A percentile compares a stretch with the other conserved stretches of the same genome.
Conservation (phyloP, 1,284 basidiomycete genomes). For the Ganoderma boninense region DNA sequence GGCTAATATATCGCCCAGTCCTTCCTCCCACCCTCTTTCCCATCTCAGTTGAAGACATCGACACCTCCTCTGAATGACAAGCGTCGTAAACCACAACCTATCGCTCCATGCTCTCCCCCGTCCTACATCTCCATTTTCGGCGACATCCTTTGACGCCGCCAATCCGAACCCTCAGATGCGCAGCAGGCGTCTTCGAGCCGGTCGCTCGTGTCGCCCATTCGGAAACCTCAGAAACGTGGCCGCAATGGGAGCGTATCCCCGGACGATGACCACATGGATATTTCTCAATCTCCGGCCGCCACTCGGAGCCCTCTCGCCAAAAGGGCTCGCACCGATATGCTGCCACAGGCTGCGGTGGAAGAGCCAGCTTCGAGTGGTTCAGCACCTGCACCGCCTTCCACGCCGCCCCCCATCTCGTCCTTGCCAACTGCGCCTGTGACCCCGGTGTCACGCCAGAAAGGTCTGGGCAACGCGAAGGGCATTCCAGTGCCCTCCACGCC, state of each 20-base stretch:
- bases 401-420: conserved; percentile 35
- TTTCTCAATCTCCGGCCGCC: conserved; percentile 19
- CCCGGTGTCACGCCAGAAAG: conserved; percentile 30
- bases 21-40: conserved; percentile 48
- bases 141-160: conserved; percentile 29
- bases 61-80: conserved; percentile 40
- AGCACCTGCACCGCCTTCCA: conserved; percentile 35
- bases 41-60: conserved; percentile 48
- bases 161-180: conserved; percentile 21
- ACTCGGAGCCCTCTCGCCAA: conserved; percentile 28
- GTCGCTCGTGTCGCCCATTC: conserved; percentile 21
- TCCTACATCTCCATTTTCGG: conserved; percentile 36
- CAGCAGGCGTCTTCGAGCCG: conserved; percentile 33
- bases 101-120: conserved; percentile 37
- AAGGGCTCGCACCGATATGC: conserved; percentile 31
- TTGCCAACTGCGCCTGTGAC: conserved; percentile 26
- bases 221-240: conserved; percentile 30
- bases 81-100: conserved; percentile 42
- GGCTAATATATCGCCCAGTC: conserved; percentile 33
- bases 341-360: conserved; percentile 14
- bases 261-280: conserved; percentile 21
- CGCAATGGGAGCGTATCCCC: conserved; percentile 30
- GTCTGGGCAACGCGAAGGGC: conserved; percentile 41
- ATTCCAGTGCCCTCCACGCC: conserved; percentile 40
- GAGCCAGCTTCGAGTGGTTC: conserved; percentile 34